Conservation (phyloP, 2,329 filamentous ascomycete species). For the Ophiocordyceps camponoti-saundersi region DNA sequence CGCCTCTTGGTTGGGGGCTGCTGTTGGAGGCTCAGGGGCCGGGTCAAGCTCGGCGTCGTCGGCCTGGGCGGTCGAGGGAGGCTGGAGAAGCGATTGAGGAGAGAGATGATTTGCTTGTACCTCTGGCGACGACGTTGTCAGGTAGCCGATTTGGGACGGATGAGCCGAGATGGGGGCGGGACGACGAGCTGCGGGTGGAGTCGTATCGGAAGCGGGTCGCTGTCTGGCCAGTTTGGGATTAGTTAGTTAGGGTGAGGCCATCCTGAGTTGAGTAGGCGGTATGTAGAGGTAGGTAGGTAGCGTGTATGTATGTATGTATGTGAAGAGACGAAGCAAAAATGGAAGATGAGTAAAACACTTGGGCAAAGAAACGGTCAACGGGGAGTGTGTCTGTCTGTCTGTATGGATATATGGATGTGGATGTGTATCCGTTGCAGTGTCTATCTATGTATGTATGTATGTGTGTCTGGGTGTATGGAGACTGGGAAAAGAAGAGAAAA, state of each 20-base stretch:
- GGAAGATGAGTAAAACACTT: not conserved
- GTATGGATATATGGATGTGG: too few relatives aligned
- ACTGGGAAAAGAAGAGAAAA: too few relatives aligned
- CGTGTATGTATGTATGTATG: too few relatives aligned
- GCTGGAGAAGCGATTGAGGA: constrained; percentile 13
- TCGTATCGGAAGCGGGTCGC: constrained; percentile 5
- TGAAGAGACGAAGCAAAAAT: not conserved
- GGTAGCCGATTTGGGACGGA: constrained; percentile 49
- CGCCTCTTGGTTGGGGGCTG: not conserved
- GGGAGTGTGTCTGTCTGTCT: not conserved
- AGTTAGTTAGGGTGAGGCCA: not conserved
- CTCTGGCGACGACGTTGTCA: constrained; percentile 52
- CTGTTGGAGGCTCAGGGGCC: not conserved
- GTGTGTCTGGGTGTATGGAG: too few relatives aligned
- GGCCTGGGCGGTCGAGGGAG: constrained; percentile 20
- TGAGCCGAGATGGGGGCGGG: constrained; percentile 27
- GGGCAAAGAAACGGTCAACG: too few relatives aligned
- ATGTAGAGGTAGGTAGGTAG: too few relatives aligned
- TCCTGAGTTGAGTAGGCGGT: too few relatives aligned
- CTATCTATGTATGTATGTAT: not conserved
- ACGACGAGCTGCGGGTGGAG: constrained; percentile 12
- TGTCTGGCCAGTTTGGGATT: not conserved
- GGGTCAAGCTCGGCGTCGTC: not conserved
- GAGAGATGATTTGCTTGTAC: constrained; percentile 38
- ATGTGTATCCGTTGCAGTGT: too few relatives aligned